These are phyloP conservation scores for Penicillium coffeae DNA, from an alignment of 495 filamentous ascomycete species.

Conservation along the genomic window DNA sequence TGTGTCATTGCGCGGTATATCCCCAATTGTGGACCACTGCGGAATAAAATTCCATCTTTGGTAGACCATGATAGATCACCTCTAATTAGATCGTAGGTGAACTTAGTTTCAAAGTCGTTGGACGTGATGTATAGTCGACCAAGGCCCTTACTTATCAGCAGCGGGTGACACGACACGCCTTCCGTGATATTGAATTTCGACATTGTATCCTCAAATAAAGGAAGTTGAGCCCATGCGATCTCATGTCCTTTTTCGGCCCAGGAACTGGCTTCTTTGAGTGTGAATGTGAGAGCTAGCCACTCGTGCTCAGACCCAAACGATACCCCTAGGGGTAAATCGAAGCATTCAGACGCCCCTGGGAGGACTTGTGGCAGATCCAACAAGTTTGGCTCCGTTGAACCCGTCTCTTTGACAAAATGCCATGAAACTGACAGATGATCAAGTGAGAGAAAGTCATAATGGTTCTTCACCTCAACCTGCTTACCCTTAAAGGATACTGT, in stretches of 20 bases:
- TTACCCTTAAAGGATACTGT: not conserved
- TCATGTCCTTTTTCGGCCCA: constrained; percentile 33
- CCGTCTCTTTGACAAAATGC: not conserved
- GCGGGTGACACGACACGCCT: not conserved
- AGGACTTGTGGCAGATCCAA: not conserved
- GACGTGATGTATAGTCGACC: constrained; percentile 7
- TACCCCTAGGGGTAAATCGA: not conserved
- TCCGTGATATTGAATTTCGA: constrained; percentile 12
- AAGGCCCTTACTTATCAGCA: not conserved
- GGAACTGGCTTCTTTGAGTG: constrained; percentile 15
- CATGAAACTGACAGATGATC: not conserved
- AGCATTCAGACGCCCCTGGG: not conserved
- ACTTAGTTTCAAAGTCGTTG: constrained; percentile 7
- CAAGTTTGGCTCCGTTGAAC: not conserved
- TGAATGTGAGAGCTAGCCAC: constrained; percentile 33
- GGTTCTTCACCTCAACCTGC: not conserved
- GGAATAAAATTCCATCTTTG: constrained; percentile 9
- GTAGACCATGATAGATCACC: constrained; percentile 18
- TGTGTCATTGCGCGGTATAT: constrained; percentile 44
- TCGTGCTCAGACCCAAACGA: not conserved
- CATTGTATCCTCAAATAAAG: constrained; percentile 4
- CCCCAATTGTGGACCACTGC: constrained; percentile 18
- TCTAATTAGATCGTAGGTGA: constrained; percentile 17
- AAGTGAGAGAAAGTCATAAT: not conserved
- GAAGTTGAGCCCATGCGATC: constrained; percentile 45